These are phyloP conservation scores for Scleroderma bovista DNA, from an alignment of 768 basidiomycete species.

Conservation along the genomic window DNA sequence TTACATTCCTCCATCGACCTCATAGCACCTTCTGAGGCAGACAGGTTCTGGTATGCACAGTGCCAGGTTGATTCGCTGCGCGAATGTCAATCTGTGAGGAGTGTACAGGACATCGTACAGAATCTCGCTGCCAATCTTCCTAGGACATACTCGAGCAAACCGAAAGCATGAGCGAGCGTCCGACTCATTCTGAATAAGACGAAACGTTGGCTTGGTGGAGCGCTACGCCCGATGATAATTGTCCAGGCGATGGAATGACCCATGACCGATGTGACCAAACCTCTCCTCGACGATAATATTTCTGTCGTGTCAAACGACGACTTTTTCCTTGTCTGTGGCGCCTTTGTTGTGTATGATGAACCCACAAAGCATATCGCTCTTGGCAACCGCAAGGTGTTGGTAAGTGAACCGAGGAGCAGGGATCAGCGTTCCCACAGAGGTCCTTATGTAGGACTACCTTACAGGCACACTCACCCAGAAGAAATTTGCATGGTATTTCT, in stretches of 20 bases:
- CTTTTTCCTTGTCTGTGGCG: conserved; percentile 22
- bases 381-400: conserved; percentile 19
- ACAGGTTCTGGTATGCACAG: conserved; percentile 25
- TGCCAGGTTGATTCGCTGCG: conserved; percentile 23
- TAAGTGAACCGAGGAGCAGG: conserved; percentile 3
- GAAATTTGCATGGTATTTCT: conserved; percentile 12
- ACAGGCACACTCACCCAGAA: conserved; percentile 13
- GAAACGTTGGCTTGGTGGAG: conserved; percentile 19
- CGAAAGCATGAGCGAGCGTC: no score
- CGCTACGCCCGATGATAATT: conserved; percentile 21
- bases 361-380: conserved; percentile 15
- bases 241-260: conserved; percentile 25
- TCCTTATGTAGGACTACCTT: conserved; percentile 17
- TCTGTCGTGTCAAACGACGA: conserved; percentile 20
- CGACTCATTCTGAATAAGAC: no score
- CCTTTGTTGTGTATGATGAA: conserved; percentile 22
- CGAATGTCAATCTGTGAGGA: conserved; percentile 19
- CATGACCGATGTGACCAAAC: conserved; percentile 22
- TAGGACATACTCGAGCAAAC: no score
- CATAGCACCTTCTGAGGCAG: not conserved
- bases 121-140: conserved; percentile 6
- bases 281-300: conserved; percentile 19
- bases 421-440: not conserved
- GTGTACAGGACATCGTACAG: conserved; percentile 9
- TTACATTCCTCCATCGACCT: not conserved